Conservation (phyloP, 257 asterid genomes). For the Nyctanthes arbortristis region DNA sequence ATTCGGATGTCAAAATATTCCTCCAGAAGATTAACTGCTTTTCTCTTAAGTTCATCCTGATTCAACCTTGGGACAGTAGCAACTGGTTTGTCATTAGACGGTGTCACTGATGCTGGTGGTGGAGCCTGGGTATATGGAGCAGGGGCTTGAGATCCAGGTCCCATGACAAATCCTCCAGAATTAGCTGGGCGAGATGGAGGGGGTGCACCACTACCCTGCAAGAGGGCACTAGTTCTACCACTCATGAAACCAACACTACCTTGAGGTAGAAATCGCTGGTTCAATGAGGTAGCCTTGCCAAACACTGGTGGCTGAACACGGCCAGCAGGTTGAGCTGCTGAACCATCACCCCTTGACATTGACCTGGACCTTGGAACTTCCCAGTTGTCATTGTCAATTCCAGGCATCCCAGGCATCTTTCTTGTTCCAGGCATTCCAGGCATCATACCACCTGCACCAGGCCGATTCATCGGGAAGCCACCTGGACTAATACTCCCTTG, state of each 20-base stretch:
- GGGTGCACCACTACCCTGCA: slow-evolving; percentile 54
- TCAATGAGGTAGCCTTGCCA: slow-evolving; percentile 60
- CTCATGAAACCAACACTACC: slow-evolving; percentile 61
- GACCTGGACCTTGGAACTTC: slow-evolving; percentile 66
- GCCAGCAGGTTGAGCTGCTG: slow-evolving; percentile 19
- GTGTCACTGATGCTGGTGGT: slow-evolving; percentile 25
- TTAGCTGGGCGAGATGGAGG: slow-evolving; percentile 39
- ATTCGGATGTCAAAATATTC: slow-evolving; percentile 70
- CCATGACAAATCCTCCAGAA: slow-evolving; percentile 39
- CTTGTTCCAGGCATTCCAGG: slow-evolving; percentile 97
- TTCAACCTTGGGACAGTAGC: slow-evolving; percentile 39
- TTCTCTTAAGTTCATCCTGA: slow-evolving; percentile 56
- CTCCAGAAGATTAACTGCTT: slow-evolving; percentile 64
- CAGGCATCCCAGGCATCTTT: slow-evolving; percentile 87
- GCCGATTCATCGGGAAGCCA: slow-evolving; percentile 71
- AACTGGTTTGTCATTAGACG: slow-evolving; percentile 40
- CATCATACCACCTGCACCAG: slow-evolving; percentile 95
- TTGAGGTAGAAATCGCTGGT: slow-evolving; percentile 64
- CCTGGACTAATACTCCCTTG: slow-evolving; percentile 65
- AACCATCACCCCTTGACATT: slow-evolving; percentile 41
- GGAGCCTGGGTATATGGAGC: slow-evolving; percentile 37
- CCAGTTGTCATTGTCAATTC: slow-evolving; percentile 32
- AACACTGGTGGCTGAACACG: slow-evolving; percentile 53
- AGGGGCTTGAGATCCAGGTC: slow-evolving; percentile 41
- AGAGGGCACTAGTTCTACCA: slow-evolving; percentile 66